These are phyloP conservation scores for Camellia sinensis DNA, from an alignment of 148 eudicot species.

Conservation along the genomic window DNA sequence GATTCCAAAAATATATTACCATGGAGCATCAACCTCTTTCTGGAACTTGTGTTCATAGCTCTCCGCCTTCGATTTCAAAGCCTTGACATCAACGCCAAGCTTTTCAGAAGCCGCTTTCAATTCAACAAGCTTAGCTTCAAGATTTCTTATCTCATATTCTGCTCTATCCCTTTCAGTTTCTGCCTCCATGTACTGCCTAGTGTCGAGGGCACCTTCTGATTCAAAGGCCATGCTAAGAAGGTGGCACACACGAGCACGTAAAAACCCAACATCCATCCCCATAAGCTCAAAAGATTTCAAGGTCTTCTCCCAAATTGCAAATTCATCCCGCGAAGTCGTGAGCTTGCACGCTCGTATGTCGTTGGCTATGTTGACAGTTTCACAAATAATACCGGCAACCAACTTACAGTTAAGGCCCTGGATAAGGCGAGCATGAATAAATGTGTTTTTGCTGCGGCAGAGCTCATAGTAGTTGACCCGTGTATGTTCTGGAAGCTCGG, in stretches of 20 bases:
- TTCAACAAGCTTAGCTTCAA: constrained; percentile 34
- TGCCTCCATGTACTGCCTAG: constrained; percentile 35
- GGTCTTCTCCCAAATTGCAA: constrained; percentile 43
- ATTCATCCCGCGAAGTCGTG: constrained; percentile 35
- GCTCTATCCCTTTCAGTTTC: constrained; percentile 22
- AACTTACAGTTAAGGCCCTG: constrained; percentile 37
- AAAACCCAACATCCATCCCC: constrained; percentile 57
- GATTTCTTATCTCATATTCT: constrained; percentile 13
- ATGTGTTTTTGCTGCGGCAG: constrained; percentile 37
- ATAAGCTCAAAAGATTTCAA: constrained; percentile 42
- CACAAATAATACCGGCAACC: constrained; percentile 43
- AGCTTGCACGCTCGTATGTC: constrained; percentile 42
- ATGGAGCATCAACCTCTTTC: constrained; percentile 46
- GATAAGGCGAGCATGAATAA: constrained; percentile 47
- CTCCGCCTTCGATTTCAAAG: constrained; percentile 36
- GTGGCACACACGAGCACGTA: constrained; percentile 31
- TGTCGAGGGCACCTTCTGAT: constrained; percentile 34
- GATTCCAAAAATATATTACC: constrained; percentile 29
- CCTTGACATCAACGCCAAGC: constrained; percentile 31
- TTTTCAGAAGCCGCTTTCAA: constrained; percentile 32
- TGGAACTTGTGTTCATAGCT: constrained; percentile 37
- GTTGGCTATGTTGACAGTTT: constrained; percentile 37
- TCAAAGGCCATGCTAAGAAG: constrained; percentile 38
- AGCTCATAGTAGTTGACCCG: constrained; percentile 45
- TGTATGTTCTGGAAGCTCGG: constrained; percentile 35